These are phyloP conservation scores for Ustilago sp. DNA, from an alignment of 1,284 basidiomycete genomes.

Conservation along the genomic window DNA sequence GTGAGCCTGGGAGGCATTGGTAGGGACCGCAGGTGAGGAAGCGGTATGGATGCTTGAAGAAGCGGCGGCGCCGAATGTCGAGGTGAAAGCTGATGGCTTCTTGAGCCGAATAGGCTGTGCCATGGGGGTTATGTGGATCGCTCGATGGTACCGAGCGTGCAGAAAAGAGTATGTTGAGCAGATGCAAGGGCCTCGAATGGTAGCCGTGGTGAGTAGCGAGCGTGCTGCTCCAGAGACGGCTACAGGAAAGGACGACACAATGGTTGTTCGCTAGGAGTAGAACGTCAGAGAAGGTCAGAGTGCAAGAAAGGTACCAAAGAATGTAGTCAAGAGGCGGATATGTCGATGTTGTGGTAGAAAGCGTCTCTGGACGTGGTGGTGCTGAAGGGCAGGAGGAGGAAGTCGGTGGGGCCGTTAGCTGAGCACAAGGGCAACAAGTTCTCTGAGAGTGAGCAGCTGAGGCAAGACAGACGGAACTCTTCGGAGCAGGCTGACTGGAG, in stretches of 20 bases:
- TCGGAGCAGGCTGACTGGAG: background rate
- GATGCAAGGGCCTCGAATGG: background rate
- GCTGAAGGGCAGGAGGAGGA: background rate
- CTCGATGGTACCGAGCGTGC: background rate
- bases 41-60: slow-evolving; percentile 19
- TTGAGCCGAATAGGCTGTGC: slow-evolving; percentile 36
- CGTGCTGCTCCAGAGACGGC: slow-evolving; percentile 17
- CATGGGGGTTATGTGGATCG: slow-evolving; percentile 8
- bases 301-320: background rate
- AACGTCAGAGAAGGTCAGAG: background rate
- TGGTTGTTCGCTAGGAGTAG: background rate
- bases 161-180: background rate
- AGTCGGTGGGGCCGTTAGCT: slow-evolving; percentile 1
- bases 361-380: background rate
- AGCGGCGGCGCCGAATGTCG: slow-evolving; percentile 5
- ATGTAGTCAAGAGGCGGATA: background rate
- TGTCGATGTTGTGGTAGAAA: background rate
- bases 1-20: slow-evolving; percentile 35
- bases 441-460: background rate
- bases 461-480: background rate
- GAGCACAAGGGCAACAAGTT: background rate
- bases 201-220: slow-evolving; percentile 7
- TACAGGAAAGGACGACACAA: slow-evolving; percentile 9
- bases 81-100: slow-evolving; percentile 10
- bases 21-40: slow-evolving; percentile 1